Evolutionary conservation across 2,329 filamentous ascomycete species (phyloP), one percentile per base, ranked within the genome.

Genomic region (Pseudopyricularia javanii): DNA sequence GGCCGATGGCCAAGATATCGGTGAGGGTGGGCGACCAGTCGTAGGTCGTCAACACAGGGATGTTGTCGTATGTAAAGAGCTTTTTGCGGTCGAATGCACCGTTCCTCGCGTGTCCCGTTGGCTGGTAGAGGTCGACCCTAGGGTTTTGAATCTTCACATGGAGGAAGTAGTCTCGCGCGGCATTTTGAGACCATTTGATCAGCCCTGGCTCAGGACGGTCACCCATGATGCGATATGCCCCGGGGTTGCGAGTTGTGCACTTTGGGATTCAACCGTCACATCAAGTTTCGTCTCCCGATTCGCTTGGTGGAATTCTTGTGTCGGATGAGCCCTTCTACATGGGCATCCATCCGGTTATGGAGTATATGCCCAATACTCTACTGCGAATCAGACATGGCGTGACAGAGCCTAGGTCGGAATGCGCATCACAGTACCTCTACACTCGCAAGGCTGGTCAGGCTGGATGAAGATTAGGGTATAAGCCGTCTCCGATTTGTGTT

Each of bases 1-100:
- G 86, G 40, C 88, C 88, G 28, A 93, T 78, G 22, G 85, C 86
- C 40, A 93, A 77, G 8, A 91, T 72, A 51, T 82, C 80, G 32
- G 74, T 71, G n/a, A 78, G 70, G 30, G 72, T 73, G 26, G 80
- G 78, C 12, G 80, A 83, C 81, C 80, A 85, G 66, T 85, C 81
- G 62, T 82, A 84, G 5, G 80, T 81, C 45, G 78, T 84, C 54
- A 85, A 69, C 4, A 77, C 75, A 37, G 80, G 81, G 47, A 83
- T 76, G 59, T 84, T 79, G 61, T 82, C 78, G 59, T 84, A 79
- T 50, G 78, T 76, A 20, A 75, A 75, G 20, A 79, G 64, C 59
- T 74, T 78, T 50, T 72, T 67, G 60, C 76, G 80, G 58, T 85
- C 76, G 58, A 85, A 84, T 1, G 64, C 67, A 0, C 77, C 75